Evolutionary conservation across 192 early-diverging fungal genomes (phyloP).

Genomic region (Phlyctochytrium arcticum): DNA sequence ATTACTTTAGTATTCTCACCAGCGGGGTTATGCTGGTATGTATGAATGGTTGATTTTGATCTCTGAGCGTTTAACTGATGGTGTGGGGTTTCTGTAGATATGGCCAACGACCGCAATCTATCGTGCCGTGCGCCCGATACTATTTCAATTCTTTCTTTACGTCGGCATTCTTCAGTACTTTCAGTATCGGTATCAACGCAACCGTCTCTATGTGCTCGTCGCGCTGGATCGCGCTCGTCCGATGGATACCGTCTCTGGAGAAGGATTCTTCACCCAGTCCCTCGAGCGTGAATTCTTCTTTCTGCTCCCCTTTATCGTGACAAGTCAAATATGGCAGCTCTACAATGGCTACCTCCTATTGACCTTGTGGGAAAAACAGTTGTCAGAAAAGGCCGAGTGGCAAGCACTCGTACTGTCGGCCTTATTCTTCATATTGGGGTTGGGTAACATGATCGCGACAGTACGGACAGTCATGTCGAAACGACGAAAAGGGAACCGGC

Average conservation of each 20-base stretch:
- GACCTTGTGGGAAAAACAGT: slow-evolving; percentile 3
- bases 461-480: slow-evolving; percentile 27
- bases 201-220: slow-evolving; percentile 41
- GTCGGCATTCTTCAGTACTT: slow-evolving; percentile 34
- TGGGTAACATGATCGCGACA: slow-evolving; percentile 39
- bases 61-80: background rate
- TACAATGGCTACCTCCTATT: slow-evolving; percentile 20
- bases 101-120: slow-evolving; percentile 26
- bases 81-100: slow-evolving; percentile 18
- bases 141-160: slow-evolving; percentile 32
- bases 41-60: background rate
- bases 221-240: slow-evolving; percentile 39
- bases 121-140: slow-evolving; percentile 21
- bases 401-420: slow-evolving; percentile 24
- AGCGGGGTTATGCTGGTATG: slow-evolving; percentile 30
- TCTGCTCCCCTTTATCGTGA: slow-evolving; percentile 32
- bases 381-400: background rate
- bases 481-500: background rate
- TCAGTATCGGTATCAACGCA: slow-evolving; percentile 42
- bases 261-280: slow-evolving; percentile 26
- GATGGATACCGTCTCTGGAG: slow-evolving; percentile 43
- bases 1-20: slow-evolving; percentile 35
- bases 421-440: slow-evolving; percentile 29
- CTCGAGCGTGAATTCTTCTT: slow-evolving; percentile 27
- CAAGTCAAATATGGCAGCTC: slow-evolving; percentile 39